phyloP scores from a whole-genome alignment of 2,329 filamentous ascomycete species.

The Botryosphaeria dothidea region DNA sequence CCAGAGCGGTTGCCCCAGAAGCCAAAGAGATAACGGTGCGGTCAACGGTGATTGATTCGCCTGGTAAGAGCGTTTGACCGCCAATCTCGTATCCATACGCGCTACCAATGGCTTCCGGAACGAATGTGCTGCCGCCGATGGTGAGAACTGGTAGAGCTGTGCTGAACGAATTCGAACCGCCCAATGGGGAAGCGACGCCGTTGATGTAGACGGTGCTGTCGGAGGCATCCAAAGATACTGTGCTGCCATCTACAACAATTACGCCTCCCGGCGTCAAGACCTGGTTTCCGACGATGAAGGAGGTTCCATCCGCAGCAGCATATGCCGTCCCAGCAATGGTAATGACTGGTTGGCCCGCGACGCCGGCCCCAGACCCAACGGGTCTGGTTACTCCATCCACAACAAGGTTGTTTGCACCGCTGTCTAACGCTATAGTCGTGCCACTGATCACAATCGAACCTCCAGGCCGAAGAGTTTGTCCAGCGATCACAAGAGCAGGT shows the following conservation, averaged over 20 bases:
- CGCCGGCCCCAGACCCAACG: slow-evolving; percentile 10
- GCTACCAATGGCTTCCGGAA: not conserved
- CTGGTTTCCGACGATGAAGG: slow-evolving; percentile 22
- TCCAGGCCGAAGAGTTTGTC: slow-evolving; percentile 27
- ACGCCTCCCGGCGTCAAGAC: slow-evolving; percentile 32
- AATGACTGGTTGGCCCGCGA: slow-evolving; percentile 1
- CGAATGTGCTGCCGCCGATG: slow-evolving; percentile 19
- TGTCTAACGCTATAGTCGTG: slow-evolving; percentile 27
- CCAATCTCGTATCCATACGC: not conserved
- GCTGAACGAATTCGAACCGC: not conserved
- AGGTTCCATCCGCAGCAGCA: slow-evolving; percentile 17
- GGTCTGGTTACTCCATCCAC: slow-evolving; percentile 27
- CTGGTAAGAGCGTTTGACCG: slow-evolving; percentile 27
- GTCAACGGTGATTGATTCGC: slow-evolving; percentile 25
- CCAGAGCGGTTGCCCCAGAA: slow-evolving; percentile 27
- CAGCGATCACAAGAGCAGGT: slow-evolving; percentile 22
- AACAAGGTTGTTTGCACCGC: slow-evolving; percentile 25
- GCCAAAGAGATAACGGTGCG: slow-evolving; percentile 27
- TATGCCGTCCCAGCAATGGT: slow-evolving; percentile 23
- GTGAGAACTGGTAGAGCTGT: slow-evolving; percentile 27
- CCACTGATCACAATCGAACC: slow-evolving; percentile 25
- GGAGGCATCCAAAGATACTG: slow-evolving; percentile 21
- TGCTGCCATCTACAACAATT: slow-evolving; percentile 21
- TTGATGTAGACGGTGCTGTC: slow-evolving; percentile 19
- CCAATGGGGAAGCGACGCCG: slow-evolving; percentile 19